Percentiles rank a stretch among this genome's conserved stretches.
Evolutionary conservation across 176 grass and related monocot species (phyloP).

Genomic region (Metroxylon sagu): DNA sequence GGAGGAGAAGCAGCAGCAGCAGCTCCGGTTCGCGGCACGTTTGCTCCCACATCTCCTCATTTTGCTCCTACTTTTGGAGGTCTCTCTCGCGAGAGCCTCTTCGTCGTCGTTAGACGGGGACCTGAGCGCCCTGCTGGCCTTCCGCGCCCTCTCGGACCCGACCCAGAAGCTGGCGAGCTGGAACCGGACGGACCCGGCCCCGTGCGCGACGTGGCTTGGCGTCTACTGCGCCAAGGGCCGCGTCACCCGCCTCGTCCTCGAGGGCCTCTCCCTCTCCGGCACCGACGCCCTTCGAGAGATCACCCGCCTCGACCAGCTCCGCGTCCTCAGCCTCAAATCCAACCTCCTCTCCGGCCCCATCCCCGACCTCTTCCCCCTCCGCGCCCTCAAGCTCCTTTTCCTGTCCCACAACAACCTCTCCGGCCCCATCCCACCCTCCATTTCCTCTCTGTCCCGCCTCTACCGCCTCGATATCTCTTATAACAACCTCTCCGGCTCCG

Average conservation of each 20-base stretch:
- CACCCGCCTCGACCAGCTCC: constrained; percentile 45
- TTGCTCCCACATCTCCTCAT: neutral
- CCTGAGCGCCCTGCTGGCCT: constrained; percentile 41
- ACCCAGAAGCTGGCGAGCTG: constrained; percentile 40
- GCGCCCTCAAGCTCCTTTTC: constrained; percentile 71
- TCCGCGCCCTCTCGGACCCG: constrained; percentile 41
- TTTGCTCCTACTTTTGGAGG: constrained; percentile 7
- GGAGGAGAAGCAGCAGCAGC: too few species aligned
- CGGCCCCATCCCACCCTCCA: constrained; percentile 44
- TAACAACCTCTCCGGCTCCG: constrained; percentile 54
- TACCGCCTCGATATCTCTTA: constrained; percentile 75
- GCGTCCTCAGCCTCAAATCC: constrained; percentile 79
- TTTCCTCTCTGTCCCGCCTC: constrained; percentile 38
- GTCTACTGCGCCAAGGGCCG: constrained; percentile 56
- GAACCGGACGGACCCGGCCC: constrained; percentile 40
- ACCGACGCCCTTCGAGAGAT: constrained; percentile 31
- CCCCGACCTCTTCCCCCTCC: constrained; percentile 68
- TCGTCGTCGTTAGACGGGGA: constrained; percentile 47
- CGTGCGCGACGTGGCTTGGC: constrained; percentile 65
- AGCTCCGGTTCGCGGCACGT: too few species aligned
- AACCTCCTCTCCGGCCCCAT: constrained; percentile 47
- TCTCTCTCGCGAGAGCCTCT: constrained; percentile 10
- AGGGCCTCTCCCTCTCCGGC: constrained; percentile 50
- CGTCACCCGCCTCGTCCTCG: constrained; percentile 74
- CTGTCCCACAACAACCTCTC: constrained; percentile 59